A percentile compares a stretch with the other conserved stretches of the same genome.
Evolutionary conservation across 495 filamentous ascomycete genomes (phyloP).

Genomic region (Saxispiralis lemnorum): DNA sequence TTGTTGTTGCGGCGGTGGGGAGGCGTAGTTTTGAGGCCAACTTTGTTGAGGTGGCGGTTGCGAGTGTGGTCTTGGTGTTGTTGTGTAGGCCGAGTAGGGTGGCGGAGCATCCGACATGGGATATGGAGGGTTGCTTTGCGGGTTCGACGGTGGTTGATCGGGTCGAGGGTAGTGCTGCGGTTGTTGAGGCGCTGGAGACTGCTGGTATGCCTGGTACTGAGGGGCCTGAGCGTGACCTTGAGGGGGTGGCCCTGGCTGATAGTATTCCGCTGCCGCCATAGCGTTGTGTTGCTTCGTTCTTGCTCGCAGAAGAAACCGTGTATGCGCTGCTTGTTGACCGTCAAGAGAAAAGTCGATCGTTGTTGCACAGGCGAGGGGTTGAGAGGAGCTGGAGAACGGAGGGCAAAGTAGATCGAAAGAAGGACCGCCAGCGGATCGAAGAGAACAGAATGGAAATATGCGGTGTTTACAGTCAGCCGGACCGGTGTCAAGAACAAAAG

Average conservation of each 20-base stretch:
- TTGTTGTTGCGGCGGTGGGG: background rate
- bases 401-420: too few species aligned
- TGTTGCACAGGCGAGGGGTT: too few species aligned
- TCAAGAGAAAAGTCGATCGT: too few species aligned
- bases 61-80: slow-evolving; percentile 2
- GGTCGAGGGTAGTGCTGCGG: slow-evolving; percentile 4
- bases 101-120: slow-evolving; percentile 13
- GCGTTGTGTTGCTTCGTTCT: too few species aligned
- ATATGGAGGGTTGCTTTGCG: slow-evolving; percentile 6
- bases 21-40: slow-evolving; percentile 1
- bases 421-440: too few species aligned
- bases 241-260: background rate
- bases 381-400: too few species aligned
- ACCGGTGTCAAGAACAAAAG: too few species aligned
- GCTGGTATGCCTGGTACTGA: background rate
- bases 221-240: background rate
- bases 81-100: slow-evolving; percentile 7
- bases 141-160: background rate
- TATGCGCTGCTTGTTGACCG: too few species aligned
- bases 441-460: too few species aligned
- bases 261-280: slow-evolving; percentile 17
- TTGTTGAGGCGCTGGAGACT: too few species aligned
- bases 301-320: too few species aligned
- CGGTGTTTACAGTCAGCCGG: too few species aligned
- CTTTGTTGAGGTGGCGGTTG: slow-evolving; percentile 10